Conservation (phyloP, 306 rosid genomes). For the Ormosia emarginata region DNA sequence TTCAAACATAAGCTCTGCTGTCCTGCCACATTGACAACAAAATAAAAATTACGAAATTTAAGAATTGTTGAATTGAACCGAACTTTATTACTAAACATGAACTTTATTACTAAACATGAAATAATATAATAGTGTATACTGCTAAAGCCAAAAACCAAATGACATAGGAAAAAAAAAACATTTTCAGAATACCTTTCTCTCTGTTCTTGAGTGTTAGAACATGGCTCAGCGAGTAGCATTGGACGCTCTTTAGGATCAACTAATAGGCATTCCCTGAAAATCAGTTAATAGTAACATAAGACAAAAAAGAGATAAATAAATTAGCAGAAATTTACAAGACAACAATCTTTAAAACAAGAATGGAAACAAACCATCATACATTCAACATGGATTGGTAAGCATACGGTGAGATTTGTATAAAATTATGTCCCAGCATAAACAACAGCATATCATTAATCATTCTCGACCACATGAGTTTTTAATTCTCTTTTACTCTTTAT, state of each 20-base stretch:
- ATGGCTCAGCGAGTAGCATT: conserved; percentile 83
- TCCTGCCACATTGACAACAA: conserved; percentile 46
- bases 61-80: neutral
- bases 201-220: conserved; percentile 63
- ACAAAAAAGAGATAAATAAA: neutral
- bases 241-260: conserved; percentile 82
- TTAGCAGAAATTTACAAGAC: neutral
- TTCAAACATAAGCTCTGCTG: conserved; percentile 80
- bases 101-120: neutral
- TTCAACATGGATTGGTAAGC: neutral
- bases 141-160: neutral
- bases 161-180: neutral
- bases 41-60: neutral
- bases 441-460: neutral
- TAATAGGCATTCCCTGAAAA: conserved; percentile 62
- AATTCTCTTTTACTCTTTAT: neutral
- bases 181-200: conserved; percentile 56
- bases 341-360: neutral
- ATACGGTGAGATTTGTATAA: neutral
- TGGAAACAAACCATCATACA: neutral
- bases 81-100: neutral
- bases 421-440: neutral
- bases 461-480: neutral
- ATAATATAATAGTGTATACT: neutral
- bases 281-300: neutral